Base-by-base conservation (phyloP, 345 rosid genomes). In the Gossypium ekmanianum region DNA sequence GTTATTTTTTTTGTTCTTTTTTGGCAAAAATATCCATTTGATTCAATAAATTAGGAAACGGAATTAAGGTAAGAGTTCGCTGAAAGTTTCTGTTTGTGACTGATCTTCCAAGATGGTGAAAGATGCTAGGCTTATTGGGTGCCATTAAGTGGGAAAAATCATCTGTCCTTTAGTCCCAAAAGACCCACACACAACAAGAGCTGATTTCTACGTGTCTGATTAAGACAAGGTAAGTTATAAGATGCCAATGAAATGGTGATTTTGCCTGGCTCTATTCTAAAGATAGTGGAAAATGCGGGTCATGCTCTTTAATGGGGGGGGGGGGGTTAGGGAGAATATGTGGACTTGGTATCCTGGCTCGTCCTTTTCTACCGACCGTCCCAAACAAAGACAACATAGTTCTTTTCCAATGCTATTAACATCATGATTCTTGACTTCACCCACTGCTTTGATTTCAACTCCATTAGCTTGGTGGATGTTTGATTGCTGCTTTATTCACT, bases 351-450 rank as follows among this genome's bases (percentile, higher is more conserved):
- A 6, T 62, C 63, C 11, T 2, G 11, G 17, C 39, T 16, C 39
- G 55, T 45, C 27, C 11, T 67, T 67, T 45, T 47, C 34, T 47
- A 7, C 18, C 11, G 0, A 16, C 56, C 47, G 24, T 44, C 17
- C 29, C 52, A 64, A 69, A 80, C 41, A 76, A 57, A 16, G 81
- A 80, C 83, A 78, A 70, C 9, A 13, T 3, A 59, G 59, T 71
- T 55, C 79, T 74, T 78, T 74, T 76, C 13, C 70, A 54, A 69
- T 27, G 24, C 54, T 24, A 16, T 16, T 16, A 51, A 0, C 73
- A 29, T 27, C 39, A 69, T 51, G 59, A 17, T 52, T 9, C 59
- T 16, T n/a, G 18, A 2, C 18, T 14, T 16, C 14, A 67, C 45
- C 71, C 14, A 18, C 22, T 13, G 48, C 11, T 50, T 34, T 5